Evolutionary conservation across 2,329 filamentous ascomycete species (phyloP), one percentile per base, ranked within the genome.

Genomic region (Leptographium lundbergii): DNA sequence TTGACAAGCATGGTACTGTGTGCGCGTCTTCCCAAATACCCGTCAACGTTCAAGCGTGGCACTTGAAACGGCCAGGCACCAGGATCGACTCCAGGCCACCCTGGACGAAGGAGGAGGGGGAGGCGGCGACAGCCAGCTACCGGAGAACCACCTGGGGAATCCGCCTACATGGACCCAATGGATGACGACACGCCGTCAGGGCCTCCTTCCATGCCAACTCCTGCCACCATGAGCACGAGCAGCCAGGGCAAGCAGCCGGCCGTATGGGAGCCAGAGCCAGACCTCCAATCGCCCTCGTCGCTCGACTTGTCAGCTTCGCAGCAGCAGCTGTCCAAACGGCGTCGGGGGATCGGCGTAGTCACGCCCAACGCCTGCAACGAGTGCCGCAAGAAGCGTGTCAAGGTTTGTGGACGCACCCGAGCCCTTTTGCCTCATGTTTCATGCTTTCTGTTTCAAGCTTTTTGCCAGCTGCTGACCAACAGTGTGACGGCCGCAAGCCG

Each of bases 351-450:
- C 4, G 81, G 81, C 22, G 70, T 82, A 1, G 79, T 83, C 14
- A 83, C 81, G 5, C 78, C 79, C 50, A 83, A 82, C 68, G 81
- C 81, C 27, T 83, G 81, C 66, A 82, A 78, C 22, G 81, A 83
- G 66, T 83, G 81, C 65, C 77, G 80, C 58, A 83, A 82, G 71
- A 83, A 82, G 69, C 79, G 81, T 60, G 80, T 81, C 64, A 83
- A 83, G 75, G 80, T 81, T 71, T 4, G 22, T 24, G 2, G 25
- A n/a, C 11, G 14, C 42, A 56, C 36, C 36, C 36, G 13, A 14
- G 13, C 13, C 36, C 14, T 10, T 32, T 10, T 4, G 29, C 29
- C 5, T 10, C 29, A 10, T 10, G 29, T 32, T 4, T 4, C 29
- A 32, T 32, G 29, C 29, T 32, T 32, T 4, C n/a, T 10, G 29